A percentile compares a stretch with the other conserved stretches of the same genome.
phyloP scores from a whole-genome alignment of 345 rosid genomes.

The Eucalyptus guilfoylei region DNA sequence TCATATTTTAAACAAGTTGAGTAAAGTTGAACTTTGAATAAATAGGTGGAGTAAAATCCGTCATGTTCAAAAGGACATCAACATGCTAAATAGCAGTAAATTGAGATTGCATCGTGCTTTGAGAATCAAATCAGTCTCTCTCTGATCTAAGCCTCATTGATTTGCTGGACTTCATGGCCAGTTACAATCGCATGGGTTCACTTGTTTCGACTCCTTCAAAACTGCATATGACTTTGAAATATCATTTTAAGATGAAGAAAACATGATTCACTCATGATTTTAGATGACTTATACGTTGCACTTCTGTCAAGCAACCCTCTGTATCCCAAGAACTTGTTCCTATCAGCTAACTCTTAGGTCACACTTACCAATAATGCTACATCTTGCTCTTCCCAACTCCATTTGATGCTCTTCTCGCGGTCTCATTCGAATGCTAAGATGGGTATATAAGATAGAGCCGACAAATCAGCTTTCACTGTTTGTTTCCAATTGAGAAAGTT shows the following conservation, averaged over 20 bases:
- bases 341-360: not conserved
- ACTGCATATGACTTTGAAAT: not conserved
- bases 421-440: not conserved
- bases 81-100: not conserved
- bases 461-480: too few relatives aligned
- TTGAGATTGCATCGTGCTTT: not conserved
- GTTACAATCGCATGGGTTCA: not conserved
- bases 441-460: not conserved
- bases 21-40: not conserved
- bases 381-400: not conserved
- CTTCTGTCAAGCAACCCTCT: not conserved
- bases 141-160: not conserved
- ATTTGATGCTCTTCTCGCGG: not conserved
- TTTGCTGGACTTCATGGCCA: not conserved
- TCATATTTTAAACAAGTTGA: not conserved
- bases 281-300: not conserved
- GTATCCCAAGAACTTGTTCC: not conserved
- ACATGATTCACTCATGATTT: not conserved
- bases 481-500: not conserved
- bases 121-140: not conserved
- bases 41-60: not conserved
- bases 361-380: too few relatives aligned
- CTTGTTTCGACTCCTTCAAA: not conserved
- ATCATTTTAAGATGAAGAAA: not conserved
- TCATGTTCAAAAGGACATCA: not conserved